Conservation (phyloP, 1,284 basidiomycete genomes). For the Tetrapyrgos nigripes region DNA sequence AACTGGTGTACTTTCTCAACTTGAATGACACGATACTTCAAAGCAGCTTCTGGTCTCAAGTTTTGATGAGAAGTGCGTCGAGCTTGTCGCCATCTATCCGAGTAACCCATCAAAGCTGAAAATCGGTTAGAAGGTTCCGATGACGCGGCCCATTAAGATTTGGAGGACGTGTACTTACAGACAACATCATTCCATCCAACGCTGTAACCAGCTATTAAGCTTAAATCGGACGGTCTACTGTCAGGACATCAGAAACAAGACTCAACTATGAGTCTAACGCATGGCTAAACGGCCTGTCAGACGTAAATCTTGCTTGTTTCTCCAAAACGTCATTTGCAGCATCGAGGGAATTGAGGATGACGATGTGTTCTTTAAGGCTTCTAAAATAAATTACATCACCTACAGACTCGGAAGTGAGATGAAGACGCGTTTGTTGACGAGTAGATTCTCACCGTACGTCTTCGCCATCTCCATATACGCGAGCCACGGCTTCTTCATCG, state of each 20-base stretch:
- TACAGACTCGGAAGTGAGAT: too few relatives aligned
- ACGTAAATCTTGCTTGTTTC: slow-evolving; percentile 6
- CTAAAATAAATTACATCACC: slow-evolving; percentile 2
- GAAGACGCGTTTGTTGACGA: not conserved
- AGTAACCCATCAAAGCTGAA: not conserved
- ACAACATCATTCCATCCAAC: not conserved
- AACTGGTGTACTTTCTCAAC: slow-evolving; percentile 19
- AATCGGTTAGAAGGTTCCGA: not conserved
- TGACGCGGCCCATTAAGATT: not conserved
- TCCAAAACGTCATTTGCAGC: slow-evolving; percentile 4
- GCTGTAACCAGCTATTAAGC: not conserved
- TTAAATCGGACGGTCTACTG: not conserved
- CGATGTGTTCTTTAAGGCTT: not conserved
- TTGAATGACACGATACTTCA: slow-evolving; percentile 18
- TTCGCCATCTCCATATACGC: slow-evolving; percentile 7
- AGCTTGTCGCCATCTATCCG: slow-evolving; percentile 2
- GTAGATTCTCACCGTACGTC: not conserved
- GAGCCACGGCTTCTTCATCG: not conserved
- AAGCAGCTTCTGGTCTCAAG: slow-evolving; percentile 18
- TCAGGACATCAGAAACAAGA: too few relatives aligned
- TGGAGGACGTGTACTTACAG: not conserved
- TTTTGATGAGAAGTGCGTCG: slow-evolving; percentile 26
- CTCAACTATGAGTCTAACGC: not conserved
- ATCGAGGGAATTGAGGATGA: not conserved
- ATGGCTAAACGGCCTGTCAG: not conserved